Conservation (phyloP, 164 flowering plant genomes). For the Magnolia kwangsiensis region DNA sequence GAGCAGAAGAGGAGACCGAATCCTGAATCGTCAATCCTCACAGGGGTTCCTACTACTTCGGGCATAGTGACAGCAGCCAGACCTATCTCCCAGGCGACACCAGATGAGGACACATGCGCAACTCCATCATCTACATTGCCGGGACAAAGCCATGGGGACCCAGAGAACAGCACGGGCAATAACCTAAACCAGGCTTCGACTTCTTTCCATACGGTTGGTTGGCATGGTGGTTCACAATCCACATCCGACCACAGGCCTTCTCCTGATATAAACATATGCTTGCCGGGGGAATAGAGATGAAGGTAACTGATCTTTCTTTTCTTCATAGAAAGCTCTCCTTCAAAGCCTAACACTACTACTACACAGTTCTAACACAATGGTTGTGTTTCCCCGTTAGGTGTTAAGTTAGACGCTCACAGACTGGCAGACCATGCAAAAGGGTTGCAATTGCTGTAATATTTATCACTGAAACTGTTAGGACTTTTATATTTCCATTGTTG, state of each 20-base stretch:
- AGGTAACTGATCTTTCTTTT: slow-evolving; percentile 4
- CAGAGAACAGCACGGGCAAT: slow-evolving; percentile 25
- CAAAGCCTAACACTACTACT: neutral
- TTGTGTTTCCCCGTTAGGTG: neutral
- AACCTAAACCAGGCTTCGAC: slow-evolving; percentile 23
- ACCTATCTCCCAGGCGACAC: slow-evolving; percentile 50
- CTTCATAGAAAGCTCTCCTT: neutral
- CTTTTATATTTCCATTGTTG: neutral
- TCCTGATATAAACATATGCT: slow-evolving; percentile 59
- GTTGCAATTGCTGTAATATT: neutral
- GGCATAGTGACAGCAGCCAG: slow-evolving; percentile 39
- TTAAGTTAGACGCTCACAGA: neutral
- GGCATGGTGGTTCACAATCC: slow-evolving; percentile 34
- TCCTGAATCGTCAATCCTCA: slow-evolving; percentile 24
- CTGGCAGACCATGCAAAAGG: slow-evolving; percentile 2
- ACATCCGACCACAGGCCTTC: slow-evolving; percentile 37
- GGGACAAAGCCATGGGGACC: slow-evolving; percentile 37
- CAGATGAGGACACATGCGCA: slow-evolving; percentile 25
- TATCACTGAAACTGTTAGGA: neutral
- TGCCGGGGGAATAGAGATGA: slow-evolving; percentile 31
- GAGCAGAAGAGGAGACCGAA: slow-evolving; percentile 39
- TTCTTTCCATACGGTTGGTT: slow-evolving; percentile 26
- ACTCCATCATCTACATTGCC: slow-evolving; percentile 30
- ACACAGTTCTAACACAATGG: neutral
- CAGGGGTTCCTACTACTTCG: slow-evolving; percentile 20